Evolutionary conservation across 805 yeast genomes (phyloP), one percentile per base, ranked within the genome.

Genomic region (Lipomyces yamadae): DNA sequence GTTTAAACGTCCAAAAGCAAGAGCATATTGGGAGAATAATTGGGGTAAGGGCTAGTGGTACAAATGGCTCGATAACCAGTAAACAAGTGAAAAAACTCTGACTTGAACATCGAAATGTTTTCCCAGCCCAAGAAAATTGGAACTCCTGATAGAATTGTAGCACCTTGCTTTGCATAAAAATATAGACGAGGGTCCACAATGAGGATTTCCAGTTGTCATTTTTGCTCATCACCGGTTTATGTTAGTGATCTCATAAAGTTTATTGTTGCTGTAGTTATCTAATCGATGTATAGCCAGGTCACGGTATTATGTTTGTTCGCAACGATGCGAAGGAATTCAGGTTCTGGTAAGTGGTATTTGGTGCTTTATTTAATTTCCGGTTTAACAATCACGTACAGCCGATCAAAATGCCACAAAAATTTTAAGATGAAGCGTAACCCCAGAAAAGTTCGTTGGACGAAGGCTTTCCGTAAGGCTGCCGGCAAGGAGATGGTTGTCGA

Each of bases 371-470:
- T n/a, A 18, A 15, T 53, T 34, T n/a, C 73, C 15, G 3, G 11
- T 39, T 39, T 58, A 24, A 60, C 42, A 18, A 1, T 32, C n/a
- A 11, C 5, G 15, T 13, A 1, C 45, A 69, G 72, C 76, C 91
- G 98, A 78, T 92, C 98, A 69, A 95, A 95, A 79, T 95, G 99
- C 82, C 99, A 95, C 82, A 92, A 93, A 78, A 89, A 92, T 64
- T 95, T 95, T 87, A 95, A 95, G 79, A 96, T 92, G 83, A 92
- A 97, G 84, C 89, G 99, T 81, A 95, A 95, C 83, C 99, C 99
- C 74, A 89, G 99, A 82, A 95, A 95, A 81, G 87, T 73, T 24
- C 67, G 72, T 42, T 95, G 99, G 99, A 95, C 99, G 64, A 95
- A 95, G 80, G 98, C 99, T 0, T 95, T 95, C 85, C 88, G 99